Evolutionary conservation across 345 rosid genomes (phyloP).

Genomic region (Gossypium turneri): DNA sequence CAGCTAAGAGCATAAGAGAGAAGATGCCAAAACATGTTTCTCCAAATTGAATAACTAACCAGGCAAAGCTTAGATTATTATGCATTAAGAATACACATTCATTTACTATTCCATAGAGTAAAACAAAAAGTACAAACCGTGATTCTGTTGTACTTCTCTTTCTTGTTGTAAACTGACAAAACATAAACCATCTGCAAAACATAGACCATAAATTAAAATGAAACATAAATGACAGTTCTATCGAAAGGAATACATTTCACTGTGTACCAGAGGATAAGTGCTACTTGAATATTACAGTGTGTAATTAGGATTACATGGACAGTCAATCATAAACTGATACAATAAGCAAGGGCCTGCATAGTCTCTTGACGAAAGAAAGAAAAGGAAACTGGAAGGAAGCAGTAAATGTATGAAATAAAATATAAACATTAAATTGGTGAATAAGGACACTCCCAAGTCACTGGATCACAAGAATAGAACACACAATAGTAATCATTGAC

Average conservation of each 20-base stretch:
- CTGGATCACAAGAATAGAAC: neutral
- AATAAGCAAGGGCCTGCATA: neutral
- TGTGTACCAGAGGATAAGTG: neutral
- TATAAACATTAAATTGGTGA: neutral
- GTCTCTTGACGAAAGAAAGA: neutral
- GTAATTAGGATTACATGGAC: neutral
- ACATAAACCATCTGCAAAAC: constrained; percentile 92
- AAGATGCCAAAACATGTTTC: constrained; percentile 4
- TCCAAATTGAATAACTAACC: neutral
- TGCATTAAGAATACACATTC: constrained; percentile 4
- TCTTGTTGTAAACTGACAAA: constrained; percentile 86
- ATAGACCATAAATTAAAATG: constrained; percentile 15
- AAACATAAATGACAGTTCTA: neutral
- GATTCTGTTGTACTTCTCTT: constrained; percentile 81
- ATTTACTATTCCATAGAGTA: constrained; percentile 1
- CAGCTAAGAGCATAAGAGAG: neutral
- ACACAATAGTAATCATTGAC: neutral
- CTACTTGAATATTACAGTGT: neutral
- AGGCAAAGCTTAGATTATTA: neutral
- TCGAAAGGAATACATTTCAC: neutral
- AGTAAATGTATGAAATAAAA: neutral
- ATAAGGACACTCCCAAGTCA: neutral
- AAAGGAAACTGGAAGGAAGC: neutral
- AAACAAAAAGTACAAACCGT: constrained; percentile 52
- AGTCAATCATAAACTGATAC: neutral